phyloP scores from a whole-genome alignment of 2,329 filamentous ascomycete species.

The Aspergillus aculeatinus region DNA sequence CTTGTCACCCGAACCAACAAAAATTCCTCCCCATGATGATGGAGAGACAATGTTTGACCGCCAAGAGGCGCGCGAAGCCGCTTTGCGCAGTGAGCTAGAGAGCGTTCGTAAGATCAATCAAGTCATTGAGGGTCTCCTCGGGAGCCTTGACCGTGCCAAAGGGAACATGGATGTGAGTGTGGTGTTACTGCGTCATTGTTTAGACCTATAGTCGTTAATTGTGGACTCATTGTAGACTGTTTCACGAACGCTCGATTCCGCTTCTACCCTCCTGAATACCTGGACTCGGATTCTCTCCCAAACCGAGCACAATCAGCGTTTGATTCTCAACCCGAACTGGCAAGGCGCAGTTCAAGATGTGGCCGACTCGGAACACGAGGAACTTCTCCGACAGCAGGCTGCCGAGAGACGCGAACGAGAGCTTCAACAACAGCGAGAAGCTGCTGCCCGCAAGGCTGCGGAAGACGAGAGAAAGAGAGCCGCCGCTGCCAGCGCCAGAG shows the following conservation, averaged over 20 bases:
- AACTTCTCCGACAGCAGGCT: conserved; percentile 68
- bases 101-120: conserved; percentile 83
- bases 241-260: conserved; percentile 78
- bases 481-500: conserved; percentile 33
- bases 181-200: background rate
- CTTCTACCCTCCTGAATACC: conserved; percentile 85
- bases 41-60: conserved; percentile 58
- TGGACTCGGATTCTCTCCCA: conserved; percentile 96
- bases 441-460: conserved; percentile 56
- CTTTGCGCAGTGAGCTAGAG: conserved; percentile 75
- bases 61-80: conserved; percentile 69
- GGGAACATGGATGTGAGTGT: conserved; percentile 50
- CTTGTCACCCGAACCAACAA: conserved; percentile 28
- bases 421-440: conserved; percentile 74
- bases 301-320: conserved; percentile 93
- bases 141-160: conserved; percentile 48
- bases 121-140: conserved; percentile 66
- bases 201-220: background rate
- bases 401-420: conserved; percentile 74
- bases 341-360: conserved; percentile 85
- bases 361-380: conserved; percentile 81
- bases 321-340: conserved; percentile 86
- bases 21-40: conserved; percentile 45
- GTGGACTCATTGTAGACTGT: conserved; percentile 62
- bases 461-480: conserved; percentile 46